phyloP scores from a whole-genome alignment of 2,329 filamentous ascomycete genomes.

The Huntiella decipiens region DNA sequence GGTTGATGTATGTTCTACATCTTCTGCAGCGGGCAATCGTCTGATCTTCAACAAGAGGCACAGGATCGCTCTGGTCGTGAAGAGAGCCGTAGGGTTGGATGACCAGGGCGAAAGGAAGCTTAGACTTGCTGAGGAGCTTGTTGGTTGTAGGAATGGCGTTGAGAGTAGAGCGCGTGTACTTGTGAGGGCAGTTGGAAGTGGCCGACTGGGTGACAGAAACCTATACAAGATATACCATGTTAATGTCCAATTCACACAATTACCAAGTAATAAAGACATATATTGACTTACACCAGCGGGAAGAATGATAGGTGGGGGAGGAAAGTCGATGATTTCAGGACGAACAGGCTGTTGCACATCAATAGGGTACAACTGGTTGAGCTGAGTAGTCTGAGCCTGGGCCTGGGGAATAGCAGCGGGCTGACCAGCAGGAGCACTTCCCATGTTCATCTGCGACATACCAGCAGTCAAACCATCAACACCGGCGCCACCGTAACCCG shows the following conservation, averaged over 20 bases:
- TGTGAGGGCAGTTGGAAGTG: constrained; percentile 74
- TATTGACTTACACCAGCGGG: constrained; percentile 63
- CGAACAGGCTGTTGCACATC: constrained; percentile 88
- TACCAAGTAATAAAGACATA: background rate
- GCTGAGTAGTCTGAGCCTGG: constrained; percentile 21
- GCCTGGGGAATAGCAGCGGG: constrained; percentile 25
- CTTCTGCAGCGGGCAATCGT: constrained; percentile 91
- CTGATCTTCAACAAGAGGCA: constrained; percentile 88
- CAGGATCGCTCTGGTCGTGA: constrained; percentile 77
- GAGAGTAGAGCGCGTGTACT: constrained; percentile 87
- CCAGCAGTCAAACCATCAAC: constrained; percentile 63
- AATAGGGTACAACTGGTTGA: constrained; percentile 84
- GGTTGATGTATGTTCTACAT: constrained; percentile 95
- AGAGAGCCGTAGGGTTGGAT: constrained; percentile 91
- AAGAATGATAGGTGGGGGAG: constrained; percentile 76
- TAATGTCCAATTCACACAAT: background rate
- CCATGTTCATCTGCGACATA: constrained; percentile 72
- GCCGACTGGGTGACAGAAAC: constrained; percentile 81
- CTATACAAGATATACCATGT: constrained; percentile 24
- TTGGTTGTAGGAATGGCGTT: constrained; percentile 87
- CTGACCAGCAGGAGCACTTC: constrained; percentile 26
- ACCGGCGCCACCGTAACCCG: constrained; percentile 39
- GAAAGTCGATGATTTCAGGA: constrained; percentile 75
- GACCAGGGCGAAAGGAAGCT: constrained; percentile 82
- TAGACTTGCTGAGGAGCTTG: constrained; percentile 88